Evolutionary conservation across 2,329 filamentous ascomycete genomes (phyloP).

Genomic region (Leptoxyphium fumago): DNA sequence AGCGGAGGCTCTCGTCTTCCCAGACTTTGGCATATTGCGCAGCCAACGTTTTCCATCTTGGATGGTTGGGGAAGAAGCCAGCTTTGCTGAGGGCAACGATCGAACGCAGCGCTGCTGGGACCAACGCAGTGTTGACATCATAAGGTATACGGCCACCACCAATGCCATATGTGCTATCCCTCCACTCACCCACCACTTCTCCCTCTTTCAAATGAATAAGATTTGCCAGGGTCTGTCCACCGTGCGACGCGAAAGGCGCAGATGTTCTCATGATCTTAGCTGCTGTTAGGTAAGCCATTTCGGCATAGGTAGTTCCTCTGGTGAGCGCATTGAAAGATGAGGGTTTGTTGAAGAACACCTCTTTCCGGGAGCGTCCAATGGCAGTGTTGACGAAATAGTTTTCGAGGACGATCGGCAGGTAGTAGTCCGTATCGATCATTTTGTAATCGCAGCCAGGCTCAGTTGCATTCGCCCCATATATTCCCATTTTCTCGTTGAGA

Average conservation of each 20-base stretch:
- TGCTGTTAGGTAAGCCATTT: conserved; percentile 38
- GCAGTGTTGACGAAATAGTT: conserved; percentile 41
- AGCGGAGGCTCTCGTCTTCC: conserved; percentile 44
- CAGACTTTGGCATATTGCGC: conserved; percentile 41
- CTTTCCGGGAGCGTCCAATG: conserved; percentile 24
- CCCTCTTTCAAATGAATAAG: conserved; percentile 42
- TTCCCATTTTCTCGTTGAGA: conserved; percentile 39
- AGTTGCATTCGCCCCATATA: conserved; percentile 27
- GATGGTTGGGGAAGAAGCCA: conserved; percentile 36
- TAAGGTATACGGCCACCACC: conserved; percentile 50
- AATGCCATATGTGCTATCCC: conserved; percentile 45
- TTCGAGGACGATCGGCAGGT: conserved; percentile 42
- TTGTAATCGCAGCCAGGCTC: conserved; percentile 33
- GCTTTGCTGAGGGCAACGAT: conserved; percentile 38
- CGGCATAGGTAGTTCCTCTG: conserved; percentile 36
- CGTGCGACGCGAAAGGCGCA: conserved; percentile 34
- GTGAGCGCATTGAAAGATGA: conserved; percentile 39
- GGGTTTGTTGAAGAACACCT: conserved; percentile 25
- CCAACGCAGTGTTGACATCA: conserved; percentile 49
- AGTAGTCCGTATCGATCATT: conserved; percentile 47
- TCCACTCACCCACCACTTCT: conserved; percentile 46
- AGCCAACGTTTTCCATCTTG: conserved; percentile 33
- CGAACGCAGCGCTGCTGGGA: conserved; percentile 44
- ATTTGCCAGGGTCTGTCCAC: conserved; percentile 37
- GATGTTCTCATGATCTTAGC: conserved; percentile 44